Evolutionary conservation across 768 basidiomycete genomes (phyloP), one percentile per base, ranked within the genome.

Genomic region (Coprinopsis cinerea): DNA sequence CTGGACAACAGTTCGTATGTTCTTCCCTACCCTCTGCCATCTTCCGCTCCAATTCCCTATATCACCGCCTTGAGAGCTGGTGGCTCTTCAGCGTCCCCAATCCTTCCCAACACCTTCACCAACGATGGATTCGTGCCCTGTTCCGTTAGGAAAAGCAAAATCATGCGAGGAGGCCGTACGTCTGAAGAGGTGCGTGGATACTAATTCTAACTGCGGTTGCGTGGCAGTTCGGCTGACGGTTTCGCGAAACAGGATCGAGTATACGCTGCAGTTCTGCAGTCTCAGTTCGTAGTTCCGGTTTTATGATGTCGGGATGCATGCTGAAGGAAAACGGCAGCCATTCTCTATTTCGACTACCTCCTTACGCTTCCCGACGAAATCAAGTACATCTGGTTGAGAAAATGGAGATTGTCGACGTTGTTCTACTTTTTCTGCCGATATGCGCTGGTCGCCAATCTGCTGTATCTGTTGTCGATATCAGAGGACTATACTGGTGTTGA

Each of bases 401-500:
- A 24, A 28, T 50, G 49, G 49, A 18, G 42, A 22, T 15, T 44
- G 2, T 43, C 41, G n/a, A 50, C 49, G 5, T 4, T 50, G 14
- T 37, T 50, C 15, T 50, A 50, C 32, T 35, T 50, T 28, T 44
- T 50, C 24, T 50, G 49, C 23, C 49, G 49, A 1, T 50, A 50
- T 24, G 41, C 41, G 17, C 42, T 50, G 18, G 28, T 50, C 10
- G 24, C 49, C 10, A 50, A 50, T 25, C 4, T 37, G 4, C 18
- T 50, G 10, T 50, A 34, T 42, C 17, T 42, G 1, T 15, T 49
- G 7, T 26, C 40, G 11, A 44, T 44, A 11, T 50, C 34, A 15
- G 40, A 44, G 20, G 28, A 32, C 28, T 9, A 44, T 13, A 25
- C 40, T 15, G 34, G 32, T 7, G 20, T 44, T 13, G 44, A 30